phyloP scores from a whole-genome alignment of 371 early-diverging fungal genomes.

The Zancudomyces culisetae region DNA sequence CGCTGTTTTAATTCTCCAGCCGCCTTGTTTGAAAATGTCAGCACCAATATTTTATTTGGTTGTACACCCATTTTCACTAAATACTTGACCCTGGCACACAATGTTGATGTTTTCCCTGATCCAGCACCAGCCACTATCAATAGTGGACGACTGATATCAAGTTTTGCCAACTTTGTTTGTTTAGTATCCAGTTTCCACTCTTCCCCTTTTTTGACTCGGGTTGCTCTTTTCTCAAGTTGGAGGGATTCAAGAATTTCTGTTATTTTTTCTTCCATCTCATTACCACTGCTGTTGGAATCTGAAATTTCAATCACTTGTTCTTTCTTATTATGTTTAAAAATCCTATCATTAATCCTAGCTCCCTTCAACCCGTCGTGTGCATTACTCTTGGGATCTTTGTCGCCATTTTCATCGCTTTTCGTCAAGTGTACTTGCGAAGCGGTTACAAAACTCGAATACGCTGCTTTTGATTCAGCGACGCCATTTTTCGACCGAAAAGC shows the following conservation, averaged over 20 bases:
- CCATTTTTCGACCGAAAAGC: too few species aligned
- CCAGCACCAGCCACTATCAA: slow-evolving; percentile 24
- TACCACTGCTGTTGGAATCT: too few species aligned
- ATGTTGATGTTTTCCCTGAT: slow-evolving; percentile 40
- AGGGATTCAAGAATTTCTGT: too few species aligned
- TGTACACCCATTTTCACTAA: slow-evolving; percentile 18
- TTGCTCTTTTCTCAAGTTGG: not conserved
- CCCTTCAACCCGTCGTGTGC: too few species aligned
- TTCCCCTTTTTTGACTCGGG: not conserved
- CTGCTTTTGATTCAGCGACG: too few species aligned
- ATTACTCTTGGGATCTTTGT: too few species aligned
- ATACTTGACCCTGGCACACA: slow-evolving; percentile 15
- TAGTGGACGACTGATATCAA: not conserved
- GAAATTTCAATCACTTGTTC: too few species aligned
- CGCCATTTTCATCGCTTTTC: not conserved
- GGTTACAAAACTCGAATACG: not conserved
- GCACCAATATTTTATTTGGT: slow-evolving; percentile 28
- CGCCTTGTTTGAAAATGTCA: slow-evolving; percentile 47
- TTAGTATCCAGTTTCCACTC: not conserved
- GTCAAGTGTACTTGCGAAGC: not conserved
- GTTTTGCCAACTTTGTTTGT: not conserved
- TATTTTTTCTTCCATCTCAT: too few species aligned
- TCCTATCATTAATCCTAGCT: too few species aligned
- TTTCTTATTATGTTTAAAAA: too few species aligned
- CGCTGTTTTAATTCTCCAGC: slow-evolving; percentile 34